Conservation (phyloP, 129 eudicot species). For the Centaurea solstitialis region DNA sequence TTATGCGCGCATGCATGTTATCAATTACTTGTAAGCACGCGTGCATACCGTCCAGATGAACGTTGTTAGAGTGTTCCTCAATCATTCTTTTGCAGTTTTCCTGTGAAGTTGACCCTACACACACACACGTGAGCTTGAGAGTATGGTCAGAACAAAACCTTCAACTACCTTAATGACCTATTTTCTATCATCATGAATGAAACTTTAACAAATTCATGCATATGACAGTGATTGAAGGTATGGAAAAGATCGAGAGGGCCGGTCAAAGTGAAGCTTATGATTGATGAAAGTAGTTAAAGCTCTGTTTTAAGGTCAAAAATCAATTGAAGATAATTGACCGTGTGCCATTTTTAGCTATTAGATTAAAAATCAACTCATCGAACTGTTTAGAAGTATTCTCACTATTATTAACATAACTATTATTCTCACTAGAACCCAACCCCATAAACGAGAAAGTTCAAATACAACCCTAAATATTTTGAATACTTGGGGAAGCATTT, state of each 20-base stretch:
- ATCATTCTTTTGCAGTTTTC: too few relatives aligned
- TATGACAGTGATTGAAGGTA: not conserved
- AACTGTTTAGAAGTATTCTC: not conserved
- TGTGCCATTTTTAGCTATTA: not conserved
- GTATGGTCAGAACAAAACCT: not conserved
- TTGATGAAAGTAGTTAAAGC: not conserved
- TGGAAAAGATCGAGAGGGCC: not conserved
- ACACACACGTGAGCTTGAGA: not conserved
- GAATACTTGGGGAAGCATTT: not conserved
- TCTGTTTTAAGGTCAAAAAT: not conserved
- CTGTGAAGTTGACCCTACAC: not conserved
- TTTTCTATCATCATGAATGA: not conserved
- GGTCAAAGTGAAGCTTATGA: not conserved
- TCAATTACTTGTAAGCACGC: too few relatives aligned
- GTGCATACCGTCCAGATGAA: too few relatives aligned
- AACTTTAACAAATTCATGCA: not conserved
- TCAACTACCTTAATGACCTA: not conserved
- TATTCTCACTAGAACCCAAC: not conserved
- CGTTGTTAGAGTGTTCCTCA: too few relatives aligned
- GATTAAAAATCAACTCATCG: not conserved
- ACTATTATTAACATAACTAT: too few relatives aligned
- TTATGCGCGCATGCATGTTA: too few relatives aligned
- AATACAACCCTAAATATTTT: not conserved
- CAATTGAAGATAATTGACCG: not conserved
- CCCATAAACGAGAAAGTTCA: not conserved